Evolutionary conservation across 169 alveolate genomes (phyloP).

Genomic region (Neospora caninum): DNA sequence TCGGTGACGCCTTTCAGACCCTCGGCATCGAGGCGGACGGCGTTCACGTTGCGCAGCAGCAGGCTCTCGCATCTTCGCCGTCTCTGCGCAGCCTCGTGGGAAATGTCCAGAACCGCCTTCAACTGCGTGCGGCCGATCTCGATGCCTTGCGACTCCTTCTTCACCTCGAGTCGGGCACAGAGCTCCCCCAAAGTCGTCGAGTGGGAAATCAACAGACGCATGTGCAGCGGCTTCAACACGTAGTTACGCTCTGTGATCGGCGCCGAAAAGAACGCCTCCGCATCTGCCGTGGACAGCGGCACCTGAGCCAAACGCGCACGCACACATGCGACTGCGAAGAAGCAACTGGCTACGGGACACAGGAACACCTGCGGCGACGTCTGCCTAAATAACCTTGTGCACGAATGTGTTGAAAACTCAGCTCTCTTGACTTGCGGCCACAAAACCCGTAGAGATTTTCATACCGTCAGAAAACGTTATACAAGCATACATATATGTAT

Average conservation of each 20-base stretch:
- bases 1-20: conserved; percentile 79
- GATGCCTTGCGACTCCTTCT: conserved; percentile 77
- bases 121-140: conserved; percentile 79
- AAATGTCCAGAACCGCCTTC: conserved; percentile 76
- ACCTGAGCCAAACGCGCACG: too few species aligned
- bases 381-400: too few species aligned
- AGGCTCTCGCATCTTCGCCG: conserved; percentile 76
- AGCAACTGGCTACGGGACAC: too few species aligned
- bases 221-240: conserved; percentile 72
- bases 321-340: too few species aligned
- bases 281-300: not conserved
- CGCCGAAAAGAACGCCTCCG: not conserved
- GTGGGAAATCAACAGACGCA: conserved; percentile 69
- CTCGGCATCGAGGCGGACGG: conserved; percentile 81
- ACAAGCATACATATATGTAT: too few species aligned
- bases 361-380: too few species aligned
- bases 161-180: conserved; percentile 74
- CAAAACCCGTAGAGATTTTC: too few species aligned
- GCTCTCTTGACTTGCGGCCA: too few species aligned
- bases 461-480: too few species aligned
- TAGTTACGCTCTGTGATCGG: conserved; percentile 39
- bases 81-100: conserved; percentile 76
- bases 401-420: too few species aligned
- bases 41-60: conserved; percentile 77
- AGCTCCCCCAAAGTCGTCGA: conserved; percentile 75